Percentiles rank a stretch among this genome's conserved stretches.
Evolutionary conservation across 2,329 filamentous ascomycete genomes (phyloP).

Genomic region (Didymella glomerata): DNA sequence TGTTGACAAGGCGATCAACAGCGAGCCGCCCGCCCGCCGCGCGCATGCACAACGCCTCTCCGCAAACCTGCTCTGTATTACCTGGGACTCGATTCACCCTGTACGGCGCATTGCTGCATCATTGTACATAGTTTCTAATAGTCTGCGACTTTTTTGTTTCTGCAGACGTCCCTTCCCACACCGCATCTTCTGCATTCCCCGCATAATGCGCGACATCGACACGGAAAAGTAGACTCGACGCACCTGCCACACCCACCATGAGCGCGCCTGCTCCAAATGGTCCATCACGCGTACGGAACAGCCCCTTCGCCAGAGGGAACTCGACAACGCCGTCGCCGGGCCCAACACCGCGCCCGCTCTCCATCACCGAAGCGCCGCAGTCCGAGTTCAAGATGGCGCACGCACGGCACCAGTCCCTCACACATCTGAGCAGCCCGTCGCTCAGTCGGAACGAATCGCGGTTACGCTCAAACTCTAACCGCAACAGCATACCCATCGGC

Average conservation of each 20-base stretch:
- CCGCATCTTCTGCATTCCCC: conserved; percentile 33
- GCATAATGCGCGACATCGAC: conserved; percentile 35
- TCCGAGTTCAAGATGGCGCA: conserved; percentile 61
- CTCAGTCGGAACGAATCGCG: conserved; percentile 50
- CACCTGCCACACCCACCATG: conserved; percentile 53
- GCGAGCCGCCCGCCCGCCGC: conserved; percentile 18
- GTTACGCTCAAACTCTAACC: conserved; percentile 68
- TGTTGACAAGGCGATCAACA: conserved; percentile 29
- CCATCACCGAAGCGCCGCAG: conserved; percentile 43
- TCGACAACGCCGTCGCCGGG: conserved; percentile 70
- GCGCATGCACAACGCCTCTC: conserved; percentile 22
- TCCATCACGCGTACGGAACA: conserved; percentile 70
- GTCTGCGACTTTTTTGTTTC: conserved; percentile 23
- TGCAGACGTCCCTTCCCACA: conserved; percentile 16
- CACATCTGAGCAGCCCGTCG: conserved; percentile 56
- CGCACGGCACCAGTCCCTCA: conserved; percentile 71
- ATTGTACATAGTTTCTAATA: conserved; percentile 40
- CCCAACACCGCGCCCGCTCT: conserved; percentile 77
- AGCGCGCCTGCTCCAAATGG: conserved; percentile 66
- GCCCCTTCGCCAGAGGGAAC: conserved; percentile 74
- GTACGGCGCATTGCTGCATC: conserved; percentile 26
- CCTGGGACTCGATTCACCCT: conserved; percentile 21
- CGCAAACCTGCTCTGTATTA: conserved; percentile 24
- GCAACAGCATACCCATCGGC: conserved; percentile 70
- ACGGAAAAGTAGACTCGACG: conserved; percentile 32